Evolutionary conservation across 176 grass and related monocot species (phyloP).

Genomic region (Luzula sylvatica): DNA sequence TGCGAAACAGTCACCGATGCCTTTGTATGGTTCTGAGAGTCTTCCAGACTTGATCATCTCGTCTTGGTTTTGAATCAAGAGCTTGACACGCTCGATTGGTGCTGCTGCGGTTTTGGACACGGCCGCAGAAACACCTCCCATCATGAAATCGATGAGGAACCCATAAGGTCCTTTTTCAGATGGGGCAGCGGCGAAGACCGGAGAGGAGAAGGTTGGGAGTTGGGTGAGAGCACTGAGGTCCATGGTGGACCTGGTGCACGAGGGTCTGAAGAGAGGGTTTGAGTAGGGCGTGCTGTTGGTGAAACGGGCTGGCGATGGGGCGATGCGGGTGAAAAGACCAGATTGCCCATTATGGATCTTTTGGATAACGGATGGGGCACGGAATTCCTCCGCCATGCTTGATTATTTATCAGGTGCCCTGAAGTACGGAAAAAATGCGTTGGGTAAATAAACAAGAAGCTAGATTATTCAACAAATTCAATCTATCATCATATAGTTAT

Average conservation of each 20-base stretch:
- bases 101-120: conserved; percentile 56
- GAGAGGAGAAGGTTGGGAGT: conserved; percentile 27
- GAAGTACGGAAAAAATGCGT: neutral
- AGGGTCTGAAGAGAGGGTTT: conserved; percentile 6
- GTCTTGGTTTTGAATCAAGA: conserved; percentile 58
- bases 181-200: conserved; percentile 34
- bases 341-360: conserved; percentile 38
- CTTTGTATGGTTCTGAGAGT: conserved; percentile 48
- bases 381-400: conserved; percentile 25
- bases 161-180: conserved; percentile 44
- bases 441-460: too few species aligned
- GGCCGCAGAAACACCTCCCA: conserved; percentile 60
- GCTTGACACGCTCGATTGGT: conserved; percentile 61
- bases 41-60: conserved; percentile 51
- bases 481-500: too few species aligned
- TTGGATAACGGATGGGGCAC: conserved; percentile 20
- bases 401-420: neutral
- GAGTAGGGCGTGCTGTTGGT: conserved; percentile 14
- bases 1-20: conserved; percentile 39
- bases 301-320: conserved; percentile 22
- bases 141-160: conserved; percentile 49
- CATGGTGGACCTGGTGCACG: conserved; percentile 15
- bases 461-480: too few species aligned
- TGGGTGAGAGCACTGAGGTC: conserved; percentile 8
- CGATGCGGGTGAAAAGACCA: conserved; percentile 23